These are phyloP conservation scores for Trapa bicornis DNA, from an alignment of 345 rosid genomes.

Conservation along the genomic window DNA sequence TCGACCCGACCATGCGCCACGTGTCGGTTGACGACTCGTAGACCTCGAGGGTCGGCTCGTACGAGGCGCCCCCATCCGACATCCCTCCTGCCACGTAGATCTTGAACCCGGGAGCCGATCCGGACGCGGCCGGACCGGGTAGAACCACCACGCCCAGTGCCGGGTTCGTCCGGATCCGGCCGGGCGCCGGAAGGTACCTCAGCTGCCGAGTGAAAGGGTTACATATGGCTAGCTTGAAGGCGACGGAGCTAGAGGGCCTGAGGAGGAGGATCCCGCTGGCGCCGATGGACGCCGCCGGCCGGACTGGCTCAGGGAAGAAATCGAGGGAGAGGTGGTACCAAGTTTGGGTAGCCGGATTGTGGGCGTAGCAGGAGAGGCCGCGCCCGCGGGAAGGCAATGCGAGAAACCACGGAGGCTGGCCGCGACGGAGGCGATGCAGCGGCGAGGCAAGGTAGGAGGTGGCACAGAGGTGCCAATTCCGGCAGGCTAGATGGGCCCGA, in stretches of 20 bases:
- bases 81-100: slow-evolving; percentile 51
- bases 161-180: slow-evolving; percentile 27
- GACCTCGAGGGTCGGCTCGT: slow-evolving; percentile 35
- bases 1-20: slow-evolving; percentile 22
- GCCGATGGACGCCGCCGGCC: slow-evolving; percentile 23
- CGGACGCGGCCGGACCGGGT: slow-evolving; percentile 3
- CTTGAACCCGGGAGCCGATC: slow-evolving; percentile 12
- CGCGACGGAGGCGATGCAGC: slow-evolving; percentile 1
- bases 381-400: slow-evolving; percentile 32
- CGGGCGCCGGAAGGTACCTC: slow-evolving; percentile 26
- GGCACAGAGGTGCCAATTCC: slow-evolving; percentile 27
- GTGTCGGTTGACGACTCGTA: slow-evolving; percentile 22
- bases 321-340: slow-evolving; percentile 31
- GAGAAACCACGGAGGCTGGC: slow-evolving; percentile 34
- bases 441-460: slow-evolving; percentile 10
- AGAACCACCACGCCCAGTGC: slow-evolving; percentile 27
- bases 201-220: slow-evolving; percentile 36
- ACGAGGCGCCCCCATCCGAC: slow-evolving; percentile 29
- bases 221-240: slow-evolving; percentile 21
- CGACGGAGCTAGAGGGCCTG: slow-evolving; percentile 18
- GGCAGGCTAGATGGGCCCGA: slow-evolving; percentile 29
- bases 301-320: slow-evolving; percentile 22
- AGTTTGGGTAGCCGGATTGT: slow-evolving; percentile 21
- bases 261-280: slow-evolving; percentile 31
- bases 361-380: slow-evolving; percentile 18